These are phyloP conservation scores for Schizophyllum amplum DNA, from an alignment of 1,284 basidiomycete genomes.

Conservation along the genomic window DNA sequence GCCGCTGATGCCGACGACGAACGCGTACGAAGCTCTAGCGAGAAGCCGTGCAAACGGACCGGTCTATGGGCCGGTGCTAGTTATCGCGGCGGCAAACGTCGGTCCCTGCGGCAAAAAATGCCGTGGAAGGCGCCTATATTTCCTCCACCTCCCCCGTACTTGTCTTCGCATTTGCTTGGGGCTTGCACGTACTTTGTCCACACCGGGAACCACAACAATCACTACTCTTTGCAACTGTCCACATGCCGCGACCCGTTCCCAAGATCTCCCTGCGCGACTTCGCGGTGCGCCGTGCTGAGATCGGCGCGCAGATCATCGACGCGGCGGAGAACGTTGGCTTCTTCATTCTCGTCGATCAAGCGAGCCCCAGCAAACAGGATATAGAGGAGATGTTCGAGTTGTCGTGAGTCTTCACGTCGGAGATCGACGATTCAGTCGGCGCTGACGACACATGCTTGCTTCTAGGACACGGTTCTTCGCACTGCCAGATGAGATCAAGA, in stretches of 20 bases:
- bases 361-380: not conserved
- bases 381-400: not conserved
- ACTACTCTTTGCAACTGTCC: constrained; percentile 4
- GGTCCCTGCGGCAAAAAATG: too few relatives aligned
- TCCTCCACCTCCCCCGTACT: too few relatives aligned
- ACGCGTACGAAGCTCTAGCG: too few relatives aligned
- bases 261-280: not conserved
- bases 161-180: too few relatives aligned
- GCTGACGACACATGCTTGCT: not conserved
- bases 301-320: not conserved
- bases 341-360: not conserved
- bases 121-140: too few relatives aligned
- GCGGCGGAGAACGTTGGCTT: not conserved
- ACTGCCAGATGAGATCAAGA: not conserved
- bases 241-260: not conserved
- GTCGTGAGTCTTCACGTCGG: not conserved
- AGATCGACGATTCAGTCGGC: too few relatives aligned
- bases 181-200: too few relatives aligned
- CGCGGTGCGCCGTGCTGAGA: not conserved
- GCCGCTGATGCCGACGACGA: too few relatives aligned
- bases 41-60: too few relatives aligned
- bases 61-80: too few relatives aligned
- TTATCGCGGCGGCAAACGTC: too few relatives aligned
- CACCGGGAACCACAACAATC: too few relatives aligned
- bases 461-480: not conserved